Evolutionary conservation across 768 basidiomycete species (phyloP).

Genomic region (Pulveroboletus sp.): DNA sequence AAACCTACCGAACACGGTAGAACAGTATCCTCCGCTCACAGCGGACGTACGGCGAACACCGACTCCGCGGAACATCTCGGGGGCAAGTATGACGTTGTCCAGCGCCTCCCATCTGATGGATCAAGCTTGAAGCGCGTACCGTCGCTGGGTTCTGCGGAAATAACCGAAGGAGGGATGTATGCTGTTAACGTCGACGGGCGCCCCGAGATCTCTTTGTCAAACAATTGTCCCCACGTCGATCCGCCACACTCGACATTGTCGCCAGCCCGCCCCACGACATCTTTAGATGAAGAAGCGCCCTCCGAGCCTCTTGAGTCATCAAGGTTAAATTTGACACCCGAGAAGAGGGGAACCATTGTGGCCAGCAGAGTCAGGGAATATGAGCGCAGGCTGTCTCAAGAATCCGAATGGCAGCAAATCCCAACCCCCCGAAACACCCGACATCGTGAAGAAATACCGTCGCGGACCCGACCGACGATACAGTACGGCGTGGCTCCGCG

Average conservation of each 20-base stretch:
- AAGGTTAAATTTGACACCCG: not conserved
- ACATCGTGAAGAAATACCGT: conserved; percentile 40
- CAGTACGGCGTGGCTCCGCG: conserved; percentile 67
- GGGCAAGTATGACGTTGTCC: conserved; percentile 67
- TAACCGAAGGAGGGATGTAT: conserved; percentile 18
- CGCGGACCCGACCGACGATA: conserved; percentile 39
- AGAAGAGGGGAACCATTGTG: conserved; percentile 31
- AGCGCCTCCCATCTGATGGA: conserved; percentile 39
- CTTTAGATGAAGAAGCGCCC: conserved; percentile 4
- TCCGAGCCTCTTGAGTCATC: not conserved
- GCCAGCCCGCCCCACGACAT: not conserved
- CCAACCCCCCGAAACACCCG: conserved; percentile 40
- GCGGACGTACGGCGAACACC: conserved; percentile 61
- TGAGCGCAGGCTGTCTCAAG: conserved; percentile 58
- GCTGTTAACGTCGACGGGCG: conserved; percentile 3
- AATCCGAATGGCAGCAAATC: conserved; percentile 39
- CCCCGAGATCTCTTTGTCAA: conserved; percentile 12
- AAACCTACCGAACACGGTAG: conserved; percentile 27
- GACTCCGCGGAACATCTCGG: conserved; percentile 66
- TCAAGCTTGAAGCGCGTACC: conserved; percentile 23
- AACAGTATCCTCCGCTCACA: conserved; percentile 49
- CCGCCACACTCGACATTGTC: conserved; percentile 14
- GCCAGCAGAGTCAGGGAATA: conserved; percentile 53
- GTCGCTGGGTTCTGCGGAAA: conserved; percentile 25
- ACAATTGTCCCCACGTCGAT: conserved; percentile 11